phyloP scores from a whole-genome alignment of 2,329 filamentous ascomycete species.

The Colletotrichum orbiculare region DNA sequence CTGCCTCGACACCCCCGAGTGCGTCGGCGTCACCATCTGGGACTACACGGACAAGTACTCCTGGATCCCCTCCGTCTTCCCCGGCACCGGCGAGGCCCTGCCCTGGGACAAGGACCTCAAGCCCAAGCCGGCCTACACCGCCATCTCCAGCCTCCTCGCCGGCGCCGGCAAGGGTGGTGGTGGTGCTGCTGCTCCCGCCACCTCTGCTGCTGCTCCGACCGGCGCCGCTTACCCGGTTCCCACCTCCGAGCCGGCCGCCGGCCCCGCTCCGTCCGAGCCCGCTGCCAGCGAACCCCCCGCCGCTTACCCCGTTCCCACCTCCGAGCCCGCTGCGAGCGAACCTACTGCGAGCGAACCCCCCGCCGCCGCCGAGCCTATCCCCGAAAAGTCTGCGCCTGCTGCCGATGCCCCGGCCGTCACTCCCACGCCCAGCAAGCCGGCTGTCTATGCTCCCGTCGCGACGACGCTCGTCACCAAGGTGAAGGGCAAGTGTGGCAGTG shows the following conservation, averaged over 20 bases:
- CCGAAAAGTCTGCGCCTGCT: background rate
- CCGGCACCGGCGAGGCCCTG: slow-evolving; percentile 50
- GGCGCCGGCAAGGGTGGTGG: slow-evolving; percentile 37
- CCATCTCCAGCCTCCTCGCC: slow-evolving; percentile 50
- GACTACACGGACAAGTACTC: slow-evolving; percentile 51
- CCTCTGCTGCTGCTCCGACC: slow-evolving; percentile 3
- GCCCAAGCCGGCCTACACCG: slow-evolving; percentile 54
- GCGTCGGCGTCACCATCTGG: slow-evolving; percentile 54
- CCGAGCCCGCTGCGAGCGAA: background rate
- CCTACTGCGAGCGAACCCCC: background rate
- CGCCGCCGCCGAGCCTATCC: background rate
- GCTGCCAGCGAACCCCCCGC: background rate
- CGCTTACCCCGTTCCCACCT: too few relatives aligned
- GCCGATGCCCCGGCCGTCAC: slow-evolving; percentile 10
- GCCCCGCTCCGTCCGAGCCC: slow-evolving; percentile 16
- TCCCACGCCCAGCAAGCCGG: slow-evolving; percentile 15
- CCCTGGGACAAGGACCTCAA: slow-evolving; percentile 50
- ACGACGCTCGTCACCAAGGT: slow-evolving; percentile 27
- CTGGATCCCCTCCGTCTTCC: slow-evolving; percentile 53
- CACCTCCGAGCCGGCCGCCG: background rate
- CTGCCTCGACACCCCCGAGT: slow-evolving; percentile 45
- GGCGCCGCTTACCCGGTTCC: background rate
- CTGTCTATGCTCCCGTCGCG: background rate
- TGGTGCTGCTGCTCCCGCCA: slow-evolving; percentile 2
- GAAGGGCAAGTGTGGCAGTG: slow-evolving; percentile 23